Evolutionary conservation across 139 green algal genomes (phyloP).

Genomic region (Chlamydomonas sp.): DNA sequence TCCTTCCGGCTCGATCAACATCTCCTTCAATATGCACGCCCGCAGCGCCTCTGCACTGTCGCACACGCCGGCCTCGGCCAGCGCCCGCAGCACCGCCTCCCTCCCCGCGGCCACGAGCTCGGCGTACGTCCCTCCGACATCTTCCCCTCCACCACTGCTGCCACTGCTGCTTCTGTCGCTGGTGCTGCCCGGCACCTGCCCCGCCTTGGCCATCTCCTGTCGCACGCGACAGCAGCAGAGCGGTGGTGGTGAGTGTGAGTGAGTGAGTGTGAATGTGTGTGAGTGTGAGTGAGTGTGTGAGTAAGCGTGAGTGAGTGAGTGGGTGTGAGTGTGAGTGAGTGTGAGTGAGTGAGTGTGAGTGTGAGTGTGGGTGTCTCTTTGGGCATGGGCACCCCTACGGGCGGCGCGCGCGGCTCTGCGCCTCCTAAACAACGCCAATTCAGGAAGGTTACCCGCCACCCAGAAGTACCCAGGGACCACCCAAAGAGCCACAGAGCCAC

Average conservation of each 20-base stretch:
- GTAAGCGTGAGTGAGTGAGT: neutral
- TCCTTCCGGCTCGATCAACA: slow-evolving; percentile 44
- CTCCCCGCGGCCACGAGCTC: slow-evolving; percentile 50
- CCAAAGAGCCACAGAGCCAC: neutral
- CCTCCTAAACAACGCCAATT: too few species aligned
- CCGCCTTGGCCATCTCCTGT: too few species aligned
- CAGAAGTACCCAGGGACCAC: neutral
- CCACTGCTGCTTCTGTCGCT: too few species aligned
- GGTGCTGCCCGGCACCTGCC: too few species aligned
- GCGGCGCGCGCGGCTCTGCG: too few species aligned
- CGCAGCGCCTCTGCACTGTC: slow-evolving; percentile 18
- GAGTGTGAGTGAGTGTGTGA: neutral
- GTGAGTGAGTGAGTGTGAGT: neutral
- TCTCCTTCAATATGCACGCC: slow-evolving; percentile 51
- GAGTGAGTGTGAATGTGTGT: neutral
- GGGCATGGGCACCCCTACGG: neutral
- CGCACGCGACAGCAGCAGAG: neutral
- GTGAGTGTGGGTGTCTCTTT: neutral
- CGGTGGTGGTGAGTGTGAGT: neutral
- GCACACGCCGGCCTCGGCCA: slow-evolving; percentile 49
- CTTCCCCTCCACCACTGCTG: neutral
- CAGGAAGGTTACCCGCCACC: too few species aligned
- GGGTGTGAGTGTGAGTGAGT: neutral
- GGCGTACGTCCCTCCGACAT: slow-evolving; percentile 19
- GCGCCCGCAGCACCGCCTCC: slow-evolving; percentile 40